Base-by-base conservation (phyloP, 257 asterid species). In the Dorcoceras hygrometricum region DNA sequence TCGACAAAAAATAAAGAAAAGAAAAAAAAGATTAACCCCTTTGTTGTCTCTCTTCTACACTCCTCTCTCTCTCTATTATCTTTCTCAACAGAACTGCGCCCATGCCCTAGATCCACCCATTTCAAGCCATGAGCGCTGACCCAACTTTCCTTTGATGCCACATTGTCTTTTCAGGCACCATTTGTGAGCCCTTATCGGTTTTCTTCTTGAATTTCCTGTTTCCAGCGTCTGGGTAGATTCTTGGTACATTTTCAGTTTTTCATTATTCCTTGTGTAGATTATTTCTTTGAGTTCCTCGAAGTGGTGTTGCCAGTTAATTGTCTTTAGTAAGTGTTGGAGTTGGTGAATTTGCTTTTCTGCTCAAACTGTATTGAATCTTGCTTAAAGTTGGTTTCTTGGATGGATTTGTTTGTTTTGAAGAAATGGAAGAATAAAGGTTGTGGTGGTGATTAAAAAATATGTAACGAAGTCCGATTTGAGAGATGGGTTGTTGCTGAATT, bases 81-180 rank as follows among this genome's bases (percentile, higher is more conserved):
- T 64, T 69, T 28, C 61, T 64, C 53, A 18, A 55, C 57, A 55
- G 28, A 28, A 67, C 61, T 75, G 65, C 36, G 63, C 65, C 77
- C 69, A 60, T 74, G 85, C 89, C 91, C 94, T 87, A 89, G 96
- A 89, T 87, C 96, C 92, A 66, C 79, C 80, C 75, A 50, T 66
- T 54, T 66, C 48, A 53, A 73, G 67, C 73, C 79, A 66, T 62
- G 56, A 34, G 75, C 56, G 23, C 59, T 8, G 66, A 73, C 57
- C 62, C 73, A 48, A 68, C 66, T 78, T 39, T 36, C 62, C 70
- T 62, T 70, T 71, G 62, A 32, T 50, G 63, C 34, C 51, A 65
- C 66, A 32, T 69, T 78, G 71, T 59, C 57, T 64, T 77, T 71
- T 53, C 73, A 66, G 79, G 76, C 75, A 66, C 62, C 54, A 46